Evolutionary conservation across 2,329 filamentous ascomycete genomes (phyloP).

Genomic region (Penicillium crustosum): DNA sequence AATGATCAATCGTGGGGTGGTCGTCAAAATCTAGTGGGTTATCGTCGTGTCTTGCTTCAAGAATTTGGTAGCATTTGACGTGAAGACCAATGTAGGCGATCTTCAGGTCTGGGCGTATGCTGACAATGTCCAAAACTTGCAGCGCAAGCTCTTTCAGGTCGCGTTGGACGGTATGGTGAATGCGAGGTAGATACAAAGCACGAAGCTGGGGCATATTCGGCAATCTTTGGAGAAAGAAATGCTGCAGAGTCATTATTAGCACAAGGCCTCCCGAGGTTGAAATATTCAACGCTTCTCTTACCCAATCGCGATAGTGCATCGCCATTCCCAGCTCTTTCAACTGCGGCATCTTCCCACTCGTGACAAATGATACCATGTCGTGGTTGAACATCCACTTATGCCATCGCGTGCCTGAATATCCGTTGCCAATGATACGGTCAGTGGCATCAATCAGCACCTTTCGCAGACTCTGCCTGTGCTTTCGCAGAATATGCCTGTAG

Average conservation of each 20-base stretch:
- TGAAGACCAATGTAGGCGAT: constrained; percentile 75
- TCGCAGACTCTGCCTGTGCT: constrained; percentile 69
- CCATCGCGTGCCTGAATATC: constrained; percentile 53
- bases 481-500: constrained; percentile 66
- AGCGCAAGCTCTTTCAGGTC: constrained; percentile 70
- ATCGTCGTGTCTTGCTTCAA: constrained; percentile 57
- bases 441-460: constrained; percentile 74
- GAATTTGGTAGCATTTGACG: constrained; percentile 78
- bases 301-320: constrained; percentile 76
- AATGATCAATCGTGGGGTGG: constrained; percentile 34
- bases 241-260: constrained; percentile 50
- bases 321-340: constrained; percentile 70
- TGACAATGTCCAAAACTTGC: constrained; percentile 75
- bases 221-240: constrained; percentile 74
- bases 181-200: constrained; percentile 68
- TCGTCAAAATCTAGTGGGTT: constrained; percentile 36
- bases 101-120: constrained; percentile 71
- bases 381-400: constrained; percentile 69
- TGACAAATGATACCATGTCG: constrained; percentile 70
- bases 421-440: constrained; percentile 47
- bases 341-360: constrained; percentile 71
- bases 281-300: constrained; percentile 44
- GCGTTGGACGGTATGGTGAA: constrained; percentile 62
- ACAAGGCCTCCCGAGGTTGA: constrained; percentile 7
- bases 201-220: constrained; percentile 69